These are phyloP conservation scores for Trametes cingulata DNA, from an alignment of 768 basidiomycete species.

Conservation along the genomic window DNA sequence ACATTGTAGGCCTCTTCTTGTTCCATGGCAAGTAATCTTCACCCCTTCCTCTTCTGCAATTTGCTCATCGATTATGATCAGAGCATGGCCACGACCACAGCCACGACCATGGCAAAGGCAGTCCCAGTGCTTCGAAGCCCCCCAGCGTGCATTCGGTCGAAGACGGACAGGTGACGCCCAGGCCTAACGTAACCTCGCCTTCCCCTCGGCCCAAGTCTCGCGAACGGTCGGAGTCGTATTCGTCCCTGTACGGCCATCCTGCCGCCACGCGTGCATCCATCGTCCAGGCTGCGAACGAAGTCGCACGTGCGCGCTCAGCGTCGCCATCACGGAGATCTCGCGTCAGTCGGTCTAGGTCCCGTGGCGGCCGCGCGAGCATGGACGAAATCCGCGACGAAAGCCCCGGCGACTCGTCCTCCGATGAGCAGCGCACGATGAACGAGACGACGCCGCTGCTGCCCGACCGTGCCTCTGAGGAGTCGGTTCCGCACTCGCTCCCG, in stretches of 20 bases:
- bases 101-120: constrained; percentile 32
- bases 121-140: constrained; percentile 36
- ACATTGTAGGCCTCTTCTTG: constrained; percentile 89
- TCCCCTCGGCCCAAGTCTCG: constrained; percentile 41
- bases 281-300: constrained; percentile 83
- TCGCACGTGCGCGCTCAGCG: constrained; percentile 58
- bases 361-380: constrained; percentile 18
- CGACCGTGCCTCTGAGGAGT: constrained; percentile 13
- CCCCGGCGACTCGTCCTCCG: constrained; percentile 2
- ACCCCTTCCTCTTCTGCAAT: neutral
- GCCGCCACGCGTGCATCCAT: constrained; percentile 70
- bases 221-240: constrained; percentile 46
- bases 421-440: constrained; percentile 9
- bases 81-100: constrained; percentile 68
- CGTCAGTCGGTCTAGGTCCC: constrained; percentile 26
- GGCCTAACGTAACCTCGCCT: constrained; percentile 27
- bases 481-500: constrained; percentile 15
- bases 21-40: constrained; percentile 77
- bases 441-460: constrained; percentile 28
- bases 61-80: constrained; percentile 28
- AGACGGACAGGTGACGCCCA: constrained; percentile 21
- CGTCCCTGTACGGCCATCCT: constrained; percentile 74
- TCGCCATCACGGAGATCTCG: constrained; percentile 27
- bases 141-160: constrained; percentile 37
- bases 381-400: constrained; percentile 12